Evolutionary conservation across 257 asterid genomes (phyloP).

Genomic region (Salvia miltiorrhiza): DNA sequence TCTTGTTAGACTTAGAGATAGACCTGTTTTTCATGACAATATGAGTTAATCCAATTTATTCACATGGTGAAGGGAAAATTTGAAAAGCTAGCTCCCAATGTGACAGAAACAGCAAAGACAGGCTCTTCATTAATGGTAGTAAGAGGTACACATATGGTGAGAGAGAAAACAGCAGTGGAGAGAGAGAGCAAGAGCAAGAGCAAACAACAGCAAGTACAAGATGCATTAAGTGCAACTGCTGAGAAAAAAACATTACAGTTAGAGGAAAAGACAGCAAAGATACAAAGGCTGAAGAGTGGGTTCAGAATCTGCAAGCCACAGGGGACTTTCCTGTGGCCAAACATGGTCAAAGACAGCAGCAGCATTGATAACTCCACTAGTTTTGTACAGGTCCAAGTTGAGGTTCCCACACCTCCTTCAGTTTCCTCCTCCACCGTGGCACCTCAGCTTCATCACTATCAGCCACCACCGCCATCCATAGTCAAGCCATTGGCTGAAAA

Average conservation of each 20-base stretch:
- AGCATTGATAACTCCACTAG: not conserved
- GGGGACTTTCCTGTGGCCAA: conserved; percentile 96
- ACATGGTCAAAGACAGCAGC: too few relatives aligned
- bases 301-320: conserved; percentile 97
- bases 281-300: conserved; percentile 91
- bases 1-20: not conserved
- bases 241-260: conserved; percentile 21
- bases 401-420: conserved; percentile 89
- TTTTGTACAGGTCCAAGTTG: conserved; percentile 50
- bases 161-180: conserved; percentile 30
- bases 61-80: conserved; percentile 46
- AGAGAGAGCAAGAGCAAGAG: conserved; percentile 15
- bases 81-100: conserved; percentile 32
- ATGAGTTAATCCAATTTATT: not conserved
- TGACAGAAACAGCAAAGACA: conserved; percentile 32
- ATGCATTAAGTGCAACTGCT: conserved; percentile 32
- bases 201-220: conserved; percentile 31
- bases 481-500: conserved; percentile 88
- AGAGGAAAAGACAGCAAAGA: conserved; percentile 77
- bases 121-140: conserved; percentile 46
- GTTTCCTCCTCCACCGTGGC: conserved; percentile 71
- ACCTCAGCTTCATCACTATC: conserved; percentile 40
- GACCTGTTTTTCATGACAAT: not conserved
- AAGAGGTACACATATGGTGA: too few relatives aligned
- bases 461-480: conserved; percentile 38